Conservation (phyloP, 768 basidiomycete species). For the Tulasnella sp. region DNA sequence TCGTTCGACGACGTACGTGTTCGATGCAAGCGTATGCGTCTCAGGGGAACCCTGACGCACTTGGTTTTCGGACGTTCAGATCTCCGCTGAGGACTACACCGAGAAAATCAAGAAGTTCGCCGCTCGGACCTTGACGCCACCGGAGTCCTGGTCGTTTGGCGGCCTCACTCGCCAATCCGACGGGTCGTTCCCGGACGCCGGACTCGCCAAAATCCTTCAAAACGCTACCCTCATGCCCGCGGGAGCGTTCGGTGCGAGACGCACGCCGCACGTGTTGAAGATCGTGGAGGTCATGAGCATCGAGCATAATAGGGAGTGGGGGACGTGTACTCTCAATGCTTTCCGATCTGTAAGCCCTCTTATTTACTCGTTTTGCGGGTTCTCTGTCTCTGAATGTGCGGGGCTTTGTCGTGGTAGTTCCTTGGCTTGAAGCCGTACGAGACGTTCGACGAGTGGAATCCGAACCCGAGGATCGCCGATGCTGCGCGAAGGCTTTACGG, state of each 20-base stretch:
- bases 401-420: not conserved
- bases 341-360: not conserved
- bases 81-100: constrained; percentile 13
- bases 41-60: not conserved
- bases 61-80: constrained; percentile 10
- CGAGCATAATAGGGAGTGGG: constrained; percentile 42
- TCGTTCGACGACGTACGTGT: constrained; percentile 17
- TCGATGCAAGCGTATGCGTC: not conserved
- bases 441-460: constrained; percentile 17
- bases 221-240: constrained; percentile 37
- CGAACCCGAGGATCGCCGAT: constrained; percentile 4
- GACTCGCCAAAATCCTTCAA: constrained; percentile 33
- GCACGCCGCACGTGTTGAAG: constrained; percentile 36
- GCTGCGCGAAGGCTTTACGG: constrained; percentile 13
- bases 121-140: not conserved
- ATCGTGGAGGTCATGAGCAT: constrained; percentile 49
- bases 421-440: constrained; percentile 13
- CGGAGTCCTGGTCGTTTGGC: constrained; percentile 23
- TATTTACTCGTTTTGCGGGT: not conserved
- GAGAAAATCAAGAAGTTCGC: not conserved
- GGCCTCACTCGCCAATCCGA: constrained; percentile 24
- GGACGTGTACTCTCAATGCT: constrained; percentile 30
- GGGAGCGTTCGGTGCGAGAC: constrained; percentile 37
- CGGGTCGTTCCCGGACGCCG: constrained; percentile 19
- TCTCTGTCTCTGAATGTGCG: not conserved